A percentile compares a stretch with the other conserved stretches of the same genome.
Evolutionary conservation across 2,329 filamentous ascomycete species (phyloP).

Genomic region (Penicillium sp.): DNA sequence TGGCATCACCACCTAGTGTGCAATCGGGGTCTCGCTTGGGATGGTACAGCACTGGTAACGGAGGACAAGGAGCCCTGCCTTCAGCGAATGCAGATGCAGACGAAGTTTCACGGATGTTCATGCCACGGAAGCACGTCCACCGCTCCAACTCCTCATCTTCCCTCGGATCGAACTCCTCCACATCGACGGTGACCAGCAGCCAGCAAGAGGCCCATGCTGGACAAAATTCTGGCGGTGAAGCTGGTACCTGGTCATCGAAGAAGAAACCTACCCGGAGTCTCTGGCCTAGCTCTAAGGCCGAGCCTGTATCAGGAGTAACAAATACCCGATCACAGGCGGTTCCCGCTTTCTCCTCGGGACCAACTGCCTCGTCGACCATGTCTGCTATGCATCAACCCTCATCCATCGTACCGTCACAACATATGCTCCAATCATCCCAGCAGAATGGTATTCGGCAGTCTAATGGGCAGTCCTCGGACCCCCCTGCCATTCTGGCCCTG

Average conservation of each 20-base stretch:
- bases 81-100: slow-evolving; percentile 78
- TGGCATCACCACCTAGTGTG: slow-evolving; percentile 63
- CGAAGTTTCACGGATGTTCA: slow-evolving; percentile 82
- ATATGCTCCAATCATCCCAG: slow-evolving; percentile 62
- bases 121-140: slow-evolving; percentile 82
- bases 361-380: slow-evolving; percentile 61
- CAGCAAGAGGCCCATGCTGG: slow-evolving; percentile 40
- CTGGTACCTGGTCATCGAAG: slow-evolving; percentile 42
- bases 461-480: slow-evolving; percentile 51
- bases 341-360: slow-evolving; percentile 56
- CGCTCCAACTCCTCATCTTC: slow-evolving; percentile 91
- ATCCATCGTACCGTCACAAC: slow-evolving; percentile 66
- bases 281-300: slow-evolving; percentile 65
- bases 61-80: slow-evolving; percentile 60
- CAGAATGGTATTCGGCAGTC: slow-evolving; percentile 55
- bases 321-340: slow-evolving; percentile 62
- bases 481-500: slow-evolving; percentile 77
- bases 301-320: slow-evolving; percentile 62
- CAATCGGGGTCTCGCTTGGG: slow-evolving; percentile 60
- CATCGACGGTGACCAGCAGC: slow-evolving; percentile 39
- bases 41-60: slow-evolving; percentile 59
- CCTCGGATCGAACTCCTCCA: slow-evolving; percentile 62
- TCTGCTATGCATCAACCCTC: slow-evolving; percentile 62
- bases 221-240: slow-evolving; percentile 37
- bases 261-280: slow-evolving; percentile 53